Percentiles rank a stretch among this genome's conserved stretches.
phyloP scores from a whole-genome alignment of 371 early-diverging fungal genomes.

The Chytridium lagenaria region DNA sequence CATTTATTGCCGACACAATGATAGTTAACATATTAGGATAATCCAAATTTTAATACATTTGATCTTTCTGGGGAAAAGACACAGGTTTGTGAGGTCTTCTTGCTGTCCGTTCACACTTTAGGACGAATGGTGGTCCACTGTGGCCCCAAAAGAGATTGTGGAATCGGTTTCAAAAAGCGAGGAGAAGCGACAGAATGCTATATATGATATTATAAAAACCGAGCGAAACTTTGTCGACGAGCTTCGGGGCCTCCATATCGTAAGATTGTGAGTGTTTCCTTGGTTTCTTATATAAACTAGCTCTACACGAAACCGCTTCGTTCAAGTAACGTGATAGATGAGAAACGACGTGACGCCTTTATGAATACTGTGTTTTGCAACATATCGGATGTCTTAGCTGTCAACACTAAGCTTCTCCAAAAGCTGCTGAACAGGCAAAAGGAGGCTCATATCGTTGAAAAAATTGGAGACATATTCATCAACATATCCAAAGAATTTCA shows the following conservation, averaged over 20 bases:
- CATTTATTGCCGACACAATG: slow-evolving; percentile 8
- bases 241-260: slow-evolving; percentile 72
- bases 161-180: slow-evolving; percentile 75
- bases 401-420: slow-evolving; percentile 71
- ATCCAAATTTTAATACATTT: slow-evolving; percentile 8
- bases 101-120: slow-evolving; percentile 37
- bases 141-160: slow-evolving; percentile 72
- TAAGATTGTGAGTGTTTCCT: slow-evolving; percentile 38
- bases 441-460: slow-evolving; percentile 69
- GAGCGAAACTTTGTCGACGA: slow-evolving; percentile 91
- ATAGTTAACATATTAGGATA: slow-evolving; percentile 1
- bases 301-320: slow-evolving; percentile 71
- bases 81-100: background rate
- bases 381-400: slow-evolving; percentile 69
- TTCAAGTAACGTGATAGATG: slow-evolving; percentile 66
- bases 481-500: slow-evolving; percentile 73
- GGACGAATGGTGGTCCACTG: slow-evolving; percentile 67
- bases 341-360: slow-evolving; percentile 65
- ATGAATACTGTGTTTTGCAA: slow-evolving; percentile 84
- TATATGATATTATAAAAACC: slow-evolving; percentile 88
- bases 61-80: background rate
- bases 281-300: background rate
- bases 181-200: slow-evolving; percentile 87
- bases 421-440: slow-evolving; percentile 76
- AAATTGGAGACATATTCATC: slow-evolving; percentile 86